Evolutionary conservation across 1,139 yeast genomes (phyloP).

Genomic region (Nakaseomyces nivariensis): DNA sequence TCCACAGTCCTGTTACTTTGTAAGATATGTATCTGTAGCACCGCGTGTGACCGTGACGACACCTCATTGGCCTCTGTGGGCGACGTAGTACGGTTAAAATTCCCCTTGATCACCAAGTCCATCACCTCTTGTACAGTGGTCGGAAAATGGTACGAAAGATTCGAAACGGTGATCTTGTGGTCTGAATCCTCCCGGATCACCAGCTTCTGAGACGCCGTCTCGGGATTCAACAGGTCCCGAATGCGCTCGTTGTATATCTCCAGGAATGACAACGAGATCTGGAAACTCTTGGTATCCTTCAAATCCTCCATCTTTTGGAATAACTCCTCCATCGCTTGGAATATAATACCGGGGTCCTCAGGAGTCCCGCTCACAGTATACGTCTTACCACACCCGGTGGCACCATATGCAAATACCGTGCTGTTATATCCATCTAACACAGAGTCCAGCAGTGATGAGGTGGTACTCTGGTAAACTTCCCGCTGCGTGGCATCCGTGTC

Average conservation of each 20-base stretch:
- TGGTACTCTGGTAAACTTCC: slow-evolving; percentile 57
- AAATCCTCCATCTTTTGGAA: slow-evolving; percentile 49
- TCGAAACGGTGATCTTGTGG: slow-evolving; percentile 61
- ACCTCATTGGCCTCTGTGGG: slow-evolving; percentile 88
- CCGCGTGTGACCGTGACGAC: slow-evolving; percentile 89
- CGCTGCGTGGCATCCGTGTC: slow-evolving; percentile 55
- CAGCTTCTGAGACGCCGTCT: slow-evolving; percentile 34
- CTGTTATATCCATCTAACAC: slow-evolving; percentile 80
- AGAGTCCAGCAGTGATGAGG: slow-evolving; percentile 62
- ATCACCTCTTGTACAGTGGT: slow-evolving; percentile 63
- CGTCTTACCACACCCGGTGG: slow-evolving; percentile 98
- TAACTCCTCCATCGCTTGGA: slow-evolving; percentile 67
- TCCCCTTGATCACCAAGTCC: slow-evolving; percentile 68
- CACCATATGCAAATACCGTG: slow-evolving; percentile 94
- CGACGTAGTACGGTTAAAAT: slow-evolving; percentile 66
- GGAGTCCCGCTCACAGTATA: slow-evolving; percentile 78
- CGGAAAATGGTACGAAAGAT: slow-evolving; percentile 59
- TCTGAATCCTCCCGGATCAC: slow-evolving; percentile 64
- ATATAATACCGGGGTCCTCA: slow-evolving; percentile 70
- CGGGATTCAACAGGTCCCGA: slow-evolving; percentile 62
- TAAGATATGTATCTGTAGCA: slow-evolving; percentile 65
- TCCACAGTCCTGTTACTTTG: slow-evolving; percentile 53
- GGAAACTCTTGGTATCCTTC: slow-evolving; percentile 47
- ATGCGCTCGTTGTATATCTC: slow-evolving; percentile 90
- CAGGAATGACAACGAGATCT: slow-evolving; percentile 60